Conservation (phyloP, 371 early-diverging fungal genomes). For the Smittium culicis region DNA sequence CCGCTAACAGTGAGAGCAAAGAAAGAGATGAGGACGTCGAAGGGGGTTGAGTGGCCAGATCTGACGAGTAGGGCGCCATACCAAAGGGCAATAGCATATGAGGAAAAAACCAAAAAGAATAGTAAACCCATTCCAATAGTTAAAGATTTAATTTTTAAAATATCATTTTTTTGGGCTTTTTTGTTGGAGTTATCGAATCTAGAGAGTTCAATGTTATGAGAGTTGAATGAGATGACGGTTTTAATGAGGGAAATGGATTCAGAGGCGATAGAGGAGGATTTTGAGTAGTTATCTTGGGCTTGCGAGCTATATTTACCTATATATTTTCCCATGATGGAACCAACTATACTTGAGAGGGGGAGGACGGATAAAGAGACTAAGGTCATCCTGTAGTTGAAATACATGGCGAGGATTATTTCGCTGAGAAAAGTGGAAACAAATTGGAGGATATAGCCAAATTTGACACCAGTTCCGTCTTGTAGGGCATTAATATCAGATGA, state of each 20-base stretch:
- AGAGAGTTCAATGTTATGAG: slow-evolving; percentile 21
- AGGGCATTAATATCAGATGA: slow-evolving; percentile 64
- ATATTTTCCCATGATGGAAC: not conserved
- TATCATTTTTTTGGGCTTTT: not conserved
- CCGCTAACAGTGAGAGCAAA: not conserved
- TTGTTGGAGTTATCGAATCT: not conserved
- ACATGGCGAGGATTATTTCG: not conserved
- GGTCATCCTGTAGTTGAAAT: not conserved
- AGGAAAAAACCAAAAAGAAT: not conserved
- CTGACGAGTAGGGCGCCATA: not conserved
- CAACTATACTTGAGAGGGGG: not conserved
- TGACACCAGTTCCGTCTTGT: slow-evolving; percentile 78
- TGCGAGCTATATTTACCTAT: not conserved
- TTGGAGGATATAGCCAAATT: slow-evolving; percentile 60
- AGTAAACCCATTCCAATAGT: not conserved
- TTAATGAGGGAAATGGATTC: slow-evolving; percentile 8
- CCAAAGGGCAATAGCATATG: not conserved
- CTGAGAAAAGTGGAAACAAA: slow-evolving; percentile 45
- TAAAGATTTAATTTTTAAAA: not conserved
- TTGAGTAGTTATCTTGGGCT: not conserved
- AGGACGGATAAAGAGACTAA: not conserved
- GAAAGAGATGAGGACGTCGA: not conserved
- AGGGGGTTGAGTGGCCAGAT: not conserved
- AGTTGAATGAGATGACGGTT: slow-evolving; percentile 12
- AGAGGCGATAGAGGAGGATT: not conserved